Evolutionary conservation across 768 basidiomycete species (phyloP), one percentile per base, ranked within the genome.

Genomic region (Lactarius sanguifluus): DNA sequence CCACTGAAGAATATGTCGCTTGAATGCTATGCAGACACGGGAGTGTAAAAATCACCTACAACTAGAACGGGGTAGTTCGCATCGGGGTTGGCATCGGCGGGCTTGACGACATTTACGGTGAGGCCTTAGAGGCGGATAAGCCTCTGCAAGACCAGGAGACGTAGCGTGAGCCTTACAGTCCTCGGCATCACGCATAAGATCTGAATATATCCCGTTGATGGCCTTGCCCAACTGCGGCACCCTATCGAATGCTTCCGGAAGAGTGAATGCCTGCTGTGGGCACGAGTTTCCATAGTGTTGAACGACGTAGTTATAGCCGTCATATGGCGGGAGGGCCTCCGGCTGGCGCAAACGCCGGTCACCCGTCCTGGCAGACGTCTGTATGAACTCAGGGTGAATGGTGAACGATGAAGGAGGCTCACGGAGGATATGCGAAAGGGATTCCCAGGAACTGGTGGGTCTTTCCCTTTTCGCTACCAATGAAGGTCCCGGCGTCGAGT

Each of bases 391-490:
- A 8, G 4, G 23, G 4, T 5, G 5, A 36, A 25, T 1, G 0
- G 30, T 36, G 30, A 32, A 56, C 12, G 23, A 23, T 64, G 40
- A 18, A 52, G 34, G 34, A 52, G 47, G 61, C 77, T 30, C 71
- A 82, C 79, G 77, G 79, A 56, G 79, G 75, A 28, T 74, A 65
- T 12, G 80, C 78, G 47, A 77, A 82, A 0, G 78, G 81, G 20
- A 82, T 79, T 5, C 81, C 81, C 0, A 81, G 68, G 64, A 78
- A 82, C 12, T 71, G 59, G 9, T 72, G 69, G 0, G 77, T 71
- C 16, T 64, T 57, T 7, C 75, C 77, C 2, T 67, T 68, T 12
- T 67, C 36, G 2, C 64, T 1, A 2, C 79, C 79, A 38, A 71
- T 70, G 59, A 79, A 75, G 8, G 71, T 70, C 1, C 73, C 78